Evolutionary conservation across 164 flowering plant species (phyloP).

Genomic region (grape (Vitis vinifera)): DNA sequence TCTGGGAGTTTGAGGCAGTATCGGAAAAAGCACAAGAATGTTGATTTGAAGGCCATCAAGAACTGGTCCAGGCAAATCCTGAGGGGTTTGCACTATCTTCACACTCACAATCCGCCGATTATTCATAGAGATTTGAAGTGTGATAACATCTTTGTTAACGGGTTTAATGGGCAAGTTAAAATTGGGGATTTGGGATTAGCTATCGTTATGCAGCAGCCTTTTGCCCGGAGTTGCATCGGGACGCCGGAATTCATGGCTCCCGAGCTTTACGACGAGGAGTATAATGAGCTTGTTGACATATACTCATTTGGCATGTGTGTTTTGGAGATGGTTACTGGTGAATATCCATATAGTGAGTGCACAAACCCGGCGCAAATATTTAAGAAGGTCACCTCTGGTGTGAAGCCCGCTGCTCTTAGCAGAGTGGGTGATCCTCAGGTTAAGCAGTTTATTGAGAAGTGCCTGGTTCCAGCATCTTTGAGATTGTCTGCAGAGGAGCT

Average conservation of each 20-base stretch:
- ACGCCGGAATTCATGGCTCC: conserved; percentile 28
- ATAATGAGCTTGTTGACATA: conserved; percentile 21
- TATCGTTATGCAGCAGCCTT: background rate
- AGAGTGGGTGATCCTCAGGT: conserved; percentile 17
- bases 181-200: conserved; percentile 8
- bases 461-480: conserved; percentile 17
- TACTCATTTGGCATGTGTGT: conserved; percentile 26
- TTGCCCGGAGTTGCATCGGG: background rate
- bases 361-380: conserved; percentile 21
- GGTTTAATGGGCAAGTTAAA: conserved; percentile 8
- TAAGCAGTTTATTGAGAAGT: conserved; percentile 16
- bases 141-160: conserved; percentile 37
- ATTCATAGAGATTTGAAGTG: conserved; percentile 22
- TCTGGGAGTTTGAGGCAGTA: background rate
- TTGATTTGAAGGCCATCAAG: conserved; percentile 30
- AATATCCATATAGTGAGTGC: conserved; percentile 24
- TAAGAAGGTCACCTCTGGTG: conserved; percentile 23
- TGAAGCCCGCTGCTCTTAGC: conserved; percentile 17
- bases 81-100: conserved; percentile 30
- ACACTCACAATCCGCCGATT: conserved; percentile 26
- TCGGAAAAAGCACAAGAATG: conserved; percentile 28
- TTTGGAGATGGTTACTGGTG: conserved; percentile 18
- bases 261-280: conserved; percentile 20
- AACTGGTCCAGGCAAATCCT: conserved; percentile 39
- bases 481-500: conserved; percentile 20